A percentile compares a stretch with the other conserved stretches of the same genome.
These are phyloP conservation scores for Porphyrellus sp. DNA, from an alignment of 1,284 basidiomycete genomes.

Conservation along the genomic window DNA sequence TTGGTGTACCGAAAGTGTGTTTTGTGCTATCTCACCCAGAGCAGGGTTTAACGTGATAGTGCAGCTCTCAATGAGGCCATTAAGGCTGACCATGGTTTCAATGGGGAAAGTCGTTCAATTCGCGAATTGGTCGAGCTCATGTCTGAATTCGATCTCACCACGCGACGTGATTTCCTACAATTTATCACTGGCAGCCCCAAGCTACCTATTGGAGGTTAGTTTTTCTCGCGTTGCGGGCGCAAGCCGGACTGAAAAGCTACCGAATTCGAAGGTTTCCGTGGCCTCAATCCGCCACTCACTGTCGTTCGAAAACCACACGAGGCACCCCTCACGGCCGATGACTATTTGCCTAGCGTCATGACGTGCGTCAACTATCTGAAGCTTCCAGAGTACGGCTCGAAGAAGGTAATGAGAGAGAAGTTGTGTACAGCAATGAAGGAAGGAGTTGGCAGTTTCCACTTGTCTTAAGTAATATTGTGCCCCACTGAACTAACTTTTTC, in stretches of 20 bases:
- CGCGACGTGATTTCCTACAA: conserved; percentile 88
- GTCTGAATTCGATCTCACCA: conserved; percentile 69
- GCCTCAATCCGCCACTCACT: conserved; percentile 90
- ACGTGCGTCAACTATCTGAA: conserved; percentile 98
- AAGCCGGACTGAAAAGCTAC: background rate
- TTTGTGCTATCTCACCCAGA: background rate
- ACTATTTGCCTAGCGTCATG: conserved; percentile 97
- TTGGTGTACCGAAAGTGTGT: conserved; percentile 85
- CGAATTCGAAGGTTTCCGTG: conserved; percentile 76
- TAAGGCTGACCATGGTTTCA: conserved; percentile 98
- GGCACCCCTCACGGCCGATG: conserved; percentile 83
- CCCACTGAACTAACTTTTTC: conserved; percentile 27
- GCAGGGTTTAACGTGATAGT: conserved; percentile 9
- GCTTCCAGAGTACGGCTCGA: conserved; percentile 88
- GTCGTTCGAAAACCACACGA: conserved; percentile 98
- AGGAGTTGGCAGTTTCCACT: conserved; percentile 92
- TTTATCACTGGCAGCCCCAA: conserved; percentile 97
- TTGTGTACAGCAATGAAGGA: conserved; percentile 81
- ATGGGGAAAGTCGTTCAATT: conserved; percentile 88
- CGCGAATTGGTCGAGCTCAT: conserved; percentile 86
- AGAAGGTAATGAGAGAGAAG: conserved; percentile 77
- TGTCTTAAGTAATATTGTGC: conserved; percentile 57
- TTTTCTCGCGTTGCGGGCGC: background rate
- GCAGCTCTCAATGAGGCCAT: conserved; percentile 81
- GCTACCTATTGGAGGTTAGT: conserved; percentile 85